A percentile compares a stretch with the other conserved stretches of the same genome.
phyloP scores from a whole-genome alignment of 2,329 filamentous ascomycete genomes.

The Trichophyton verrucosum region DNA sequence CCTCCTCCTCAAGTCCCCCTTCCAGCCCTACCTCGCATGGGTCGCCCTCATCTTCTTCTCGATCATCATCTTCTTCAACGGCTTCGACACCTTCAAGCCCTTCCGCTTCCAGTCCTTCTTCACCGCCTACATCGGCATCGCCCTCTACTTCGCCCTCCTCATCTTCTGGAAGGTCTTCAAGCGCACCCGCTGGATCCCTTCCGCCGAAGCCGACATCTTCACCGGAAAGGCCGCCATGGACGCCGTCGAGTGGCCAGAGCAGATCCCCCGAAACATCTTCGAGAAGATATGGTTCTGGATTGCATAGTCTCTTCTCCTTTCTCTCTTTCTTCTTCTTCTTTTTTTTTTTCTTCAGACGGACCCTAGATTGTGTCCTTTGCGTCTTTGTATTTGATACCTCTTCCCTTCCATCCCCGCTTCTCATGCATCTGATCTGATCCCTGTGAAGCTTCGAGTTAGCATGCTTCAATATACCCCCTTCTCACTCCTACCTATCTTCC shows the following conservation, averaged over 20 bases:
- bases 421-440: not conserved
- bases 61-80: conserved; percentile 55
- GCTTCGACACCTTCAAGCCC: conserved; percentile 31
- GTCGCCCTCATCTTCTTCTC: conserved; percentile 47
- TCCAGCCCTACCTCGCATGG: conserved; percentile 48
- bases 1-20: conserved; percentile 32
- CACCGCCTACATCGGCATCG: conserved; percentile 35
- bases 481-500: not conserved
- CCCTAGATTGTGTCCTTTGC: not conserved
- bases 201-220: conserved; percentile 17
- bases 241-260: conserved; percentile 15
- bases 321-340: not conserved
- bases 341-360: not conserved
- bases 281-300: conserved; percentile 17
- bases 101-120: conserved; percentile 35
- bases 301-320: conserved; percentile 8
- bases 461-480: not conserved
- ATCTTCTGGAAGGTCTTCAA: conserved; percentile 21
- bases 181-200: conserved; percentile 13
- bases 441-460: not conserved
- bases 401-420: not conserved
- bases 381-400: conserved; percentile 2
- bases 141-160: conserved; percentile 30
- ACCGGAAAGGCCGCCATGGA: conserved; percentile 20
- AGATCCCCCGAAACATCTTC: conserved; percentile 13